phyloP scores from a whole-genome alignment of 1,284 basidiomycete genomes.

The Ceratobasidium sp. region DNA sequence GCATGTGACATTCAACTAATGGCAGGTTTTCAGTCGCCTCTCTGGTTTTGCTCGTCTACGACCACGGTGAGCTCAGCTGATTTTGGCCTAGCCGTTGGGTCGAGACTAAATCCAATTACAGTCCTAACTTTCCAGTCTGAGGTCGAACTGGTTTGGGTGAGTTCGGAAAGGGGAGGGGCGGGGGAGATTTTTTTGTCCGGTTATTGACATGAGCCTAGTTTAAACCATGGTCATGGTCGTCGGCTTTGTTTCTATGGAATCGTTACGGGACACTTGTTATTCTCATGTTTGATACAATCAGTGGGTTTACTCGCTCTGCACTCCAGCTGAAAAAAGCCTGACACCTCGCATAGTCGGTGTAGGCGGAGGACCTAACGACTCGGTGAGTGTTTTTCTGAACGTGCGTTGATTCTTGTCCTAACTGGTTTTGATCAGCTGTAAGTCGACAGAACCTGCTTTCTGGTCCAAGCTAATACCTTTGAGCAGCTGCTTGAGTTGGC shows the following conservation, averaged over 20 bases:
- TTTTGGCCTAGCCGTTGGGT: background rate
- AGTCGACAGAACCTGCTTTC: background rate
- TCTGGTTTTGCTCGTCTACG: constrained; percentile 32
- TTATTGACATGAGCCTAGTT: constrained; percentile 14
- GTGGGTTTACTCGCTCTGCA: background rate
- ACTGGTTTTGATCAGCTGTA: constrained; percentile 22
- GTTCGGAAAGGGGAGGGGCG: background rate
- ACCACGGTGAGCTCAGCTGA: constrained; percentile 14
- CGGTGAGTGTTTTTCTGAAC: constrained; percentile 23
- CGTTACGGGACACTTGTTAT: constrained; percentile 38
- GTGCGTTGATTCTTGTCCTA: constrained; percentile 2
- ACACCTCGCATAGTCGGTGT: constrained; percentile 14
- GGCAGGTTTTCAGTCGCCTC: constrained; percentile 1
- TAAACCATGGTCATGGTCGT: constrained; percentile 41
- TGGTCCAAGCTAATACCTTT: constrained; percentile 1
- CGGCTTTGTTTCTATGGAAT: constrained; percentile 39
- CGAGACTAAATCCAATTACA: background rate
- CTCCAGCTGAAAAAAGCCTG: background rate
- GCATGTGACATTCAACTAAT: background rate
- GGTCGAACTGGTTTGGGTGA: constrained; percentile 38
- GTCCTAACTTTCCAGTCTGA: constrained; percentile 19
- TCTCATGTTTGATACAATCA: constrained; percentile 37
- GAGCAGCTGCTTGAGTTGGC: constrained; percentile 36
- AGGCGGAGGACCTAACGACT: constrained; percentile 38
- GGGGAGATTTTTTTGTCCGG: background rate